Percentiles rank a stretch among this genome's conserved stretches.
Evolutionary conservation across 805 yeast species (phyloP).

Genomic region (Myxozyma monticola): DNA sequence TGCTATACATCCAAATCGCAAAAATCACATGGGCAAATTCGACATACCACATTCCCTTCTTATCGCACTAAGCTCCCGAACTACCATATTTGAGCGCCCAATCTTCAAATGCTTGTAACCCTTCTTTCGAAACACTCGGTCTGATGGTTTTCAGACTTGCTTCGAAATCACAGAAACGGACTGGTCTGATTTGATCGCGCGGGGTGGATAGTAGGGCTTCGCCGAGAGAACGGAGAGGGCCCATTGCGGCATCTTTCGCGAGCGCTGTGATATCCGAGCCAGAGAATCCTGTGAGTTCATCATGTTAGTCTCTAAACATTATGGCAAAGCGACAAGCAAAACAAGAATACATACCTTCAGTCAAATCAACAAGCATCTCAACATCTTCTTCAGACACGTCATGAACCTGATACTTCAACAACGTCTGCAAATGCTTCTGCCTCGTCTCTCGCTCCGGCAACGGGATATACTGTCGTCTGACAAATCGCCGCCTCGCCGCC

Average conservation of each 20-base stretch:
- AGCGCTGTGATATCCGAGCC: conserved; percentile 91
- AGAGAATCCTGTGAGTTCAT: conserved; percentile 55
- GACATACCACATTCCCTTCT: no score
- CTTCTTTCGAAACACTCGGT: conserved; percentile 85
- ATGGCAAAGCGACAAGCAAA: not conserved
- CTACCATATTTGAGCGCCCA: conserved; percentile 90
- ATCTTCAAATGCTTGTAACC: conserved; percentile 73
- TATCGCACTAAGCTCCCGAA: conserved; percentile 75
- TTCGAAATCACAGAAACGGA: conserved; percentile 69
- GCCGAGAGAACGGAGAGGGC: conserved; percentile 87
- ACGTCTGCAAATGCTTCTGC: conserved; percentile 62
- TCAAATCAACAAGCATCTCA: conserved; percentile 57
- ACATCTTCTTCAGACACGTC: conserved; percentile 65
- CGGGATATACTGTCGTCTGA: conserved; percentile 88
- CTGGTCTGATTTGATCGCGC: conserved; percentile 75
- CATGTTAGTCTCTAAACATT: not conserved
- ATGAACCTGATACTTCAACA: conserved; percentile 71
- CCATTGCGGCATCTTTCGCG: conserved; percentile 98
- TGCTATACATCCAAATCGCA: no score
- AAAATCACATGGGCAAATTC: no score
- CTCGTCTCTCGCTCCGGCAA: conserved; percentile 87
- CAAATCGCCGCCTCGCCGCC: conserved; percentile 92
- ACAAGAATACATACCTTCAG: conserved; percentile 52
- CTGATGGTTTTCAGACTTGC: conserved; percentile 75
- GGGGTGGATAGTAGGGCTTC: conserved; percentile 70